These are phyloP conservation scores for Diplosphaera chodatii DNA, from an alignment of 139 green algal genomes.

Conservation along the genomic window DNA sequence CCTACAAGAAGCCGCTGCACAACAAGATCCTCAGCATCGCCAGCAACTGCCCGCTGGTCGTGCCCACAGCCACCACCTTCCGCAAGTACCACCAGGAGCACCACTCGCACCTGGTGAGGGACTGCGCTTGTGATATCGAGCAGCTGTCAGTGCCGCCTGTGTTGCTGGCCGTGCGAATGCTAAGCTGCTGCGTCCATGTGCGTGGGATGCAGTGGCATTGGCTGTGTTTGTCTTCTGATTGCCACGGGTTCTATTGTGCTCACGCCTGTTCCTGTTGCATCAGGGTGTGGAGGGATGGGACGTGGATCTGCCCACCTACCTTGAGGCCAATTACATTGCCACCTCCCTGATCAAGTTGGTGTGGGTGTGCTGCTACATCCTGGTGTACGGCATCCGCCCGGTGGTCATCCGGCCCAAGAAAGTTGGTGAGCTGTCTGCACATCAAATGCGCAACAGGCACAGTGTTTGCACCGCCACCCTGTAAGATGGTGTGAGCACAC, in stretches of 20 bases:
- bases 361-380: slow-evolving; percentile 48
- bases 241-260: background rate
- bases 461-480: too few species aligned
- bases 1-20: slow-evolving; percentile 35
- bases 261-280: background rate
- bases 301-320: slow-evolving; percentile 49
- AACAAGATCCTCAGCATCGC: slow-evolving; percentile 54
- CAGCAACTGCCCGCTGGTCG: slow-evolving; percentile 51
- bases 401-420: slow-evolving; percentile 55
- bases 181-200: background rate
- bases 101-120: slow-evolving; percentile 49
- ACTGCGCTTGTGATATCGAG: background rate
- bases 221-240: background rate
- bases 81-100: slow-evolving; percentile 74
- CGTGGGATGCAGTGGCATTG: too few species aligned
- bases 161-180: too few species aligned
- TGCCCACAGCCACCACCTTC: slow-evolving; percentile 59
- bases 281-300: slow-evolving; percentile 58
- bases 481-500: too few species aligned
- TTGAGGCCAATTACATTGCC: slow-evolving; percentile 35
- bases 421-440: background rate
- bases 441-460: too few species aligned
- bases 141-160: background rate
- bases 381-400: slow-evolving; percentile 57
- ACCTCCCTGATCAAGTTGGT: slow-evolving; percentile 29